Conservation (phyloP, 1,139 yeast genomes). For the Kluyveromyces marxianus region DNA sequence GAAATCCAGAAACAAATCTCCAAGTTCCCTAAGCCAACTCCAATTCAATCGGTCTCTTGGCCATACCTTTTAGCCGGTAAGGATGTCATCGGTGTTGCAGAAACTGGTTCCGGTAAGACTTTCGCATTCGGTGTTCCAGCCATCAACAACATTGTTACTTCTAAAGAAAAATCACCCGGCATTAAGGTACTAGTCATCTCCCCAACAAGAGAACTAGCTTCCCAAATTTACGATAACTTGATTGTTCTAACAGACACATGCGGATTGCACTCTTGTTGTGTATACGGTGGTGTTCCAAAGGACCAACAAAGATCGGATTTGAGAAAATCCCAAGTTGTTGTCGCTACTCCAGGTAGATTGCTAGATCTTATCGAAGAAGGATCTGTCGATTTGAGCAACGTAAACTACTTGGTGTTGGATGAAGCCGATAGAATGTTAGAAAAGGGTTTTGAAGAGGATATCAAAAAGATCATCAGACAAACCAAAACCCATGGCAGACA, state of each 20-base stretch:
- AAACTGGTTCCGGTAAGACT: constrained; percentile 97
- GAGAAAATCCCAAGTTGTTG: constrained; percentile 62
- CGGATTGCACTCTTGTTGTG: constrained; percentile 66
- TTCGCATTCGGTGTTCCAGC: constrained; percentile 98
- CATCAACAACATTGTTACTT: constrained; percentile 50
- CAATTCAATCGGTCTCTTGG: constrained; percentile 97
- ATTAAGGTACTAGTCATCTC: constrained; percentile 78
- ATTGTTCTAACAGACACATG: constrained; percentile 55
- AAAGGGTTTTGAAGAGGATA: constrained; percentile 94
- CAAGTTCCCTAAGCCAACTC: constrained; percentile 84
- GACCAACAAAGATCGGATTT: constrained; percentile 76
- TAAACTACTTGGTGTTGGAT: constrained; percentile 79
- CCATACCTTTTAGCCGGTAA: constrained; percentile 74
- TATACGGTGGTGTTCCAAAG: constrained; percentile 97
- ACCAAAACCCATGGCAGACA: constrained; percentile 84
- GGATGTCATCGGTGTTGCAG: constrained; percentile 96
- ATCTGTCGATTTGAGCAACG: constrained; percentile 57
- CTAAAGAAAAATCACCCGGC: constrained; percentile 36
- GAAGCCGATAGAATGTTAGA: constrained; percentile 99
- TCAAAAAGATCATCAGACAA: constrained; percentile 79
- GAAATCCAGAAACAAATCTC: constrained; percentile 50
- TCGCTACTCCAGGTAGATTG: constrained; percentile 96
- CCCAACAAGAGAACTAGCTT: constrained; percentile 95
- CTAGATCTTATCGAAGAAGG: constrained; percentile 89
- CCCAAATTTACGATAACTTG: constrained; percentile 85